Evolutionary conservation across 257 asterid genomes (phyloP), one percentile per base, ranked within the genome.

Genomic region (Nyctanthes arbortristis): DNA sequence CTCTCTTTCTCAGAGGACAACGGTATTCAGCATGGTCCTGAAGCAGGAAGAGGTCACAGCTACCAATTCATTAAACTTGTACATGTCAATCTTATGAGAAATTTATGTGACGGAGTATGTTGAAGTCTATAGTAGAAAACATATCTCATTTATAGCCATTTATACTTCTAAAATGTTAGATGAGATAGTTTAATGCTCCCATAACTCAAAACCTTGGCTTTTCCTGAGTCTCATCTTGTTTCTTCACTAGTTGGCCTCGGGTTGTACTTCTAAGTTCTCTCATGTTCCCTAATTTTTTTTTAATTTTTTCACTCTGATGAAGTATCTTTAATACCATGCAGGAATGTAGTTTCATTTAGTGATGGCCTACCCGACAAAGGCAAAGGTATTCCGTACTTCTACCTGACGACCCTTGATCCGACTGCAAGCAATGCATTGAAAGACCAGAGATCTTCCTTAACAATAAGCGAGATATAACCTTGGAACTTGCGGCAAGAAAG

Each of bases 331-430:
- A 25, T 73, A 9, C 11, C 55, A 28, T 78, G 75, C 83, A 92
- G 96, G 78, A 92, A 92, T 68, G 98, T 92, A 66, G 98, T 74
- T 61, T 92, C 98, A n/a, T 92, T 86, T 67, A 92, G 98, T 64
- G 98, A 92, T 78, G 98, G 98, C 31, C 75, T 73, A 56, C 93
- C 96, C 1, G 85, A 75, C 52, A 73, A 89, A 65, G 91, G 97
- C n/a, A 82, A 69, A 59, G 98, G 98, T 39, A 67, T 87, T 65
- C 98, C 98, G 5, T 92, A 86, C 78, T 92, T 92, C 82, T 92
- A 92, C 77, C 79, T 92, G 68, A 92, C 98, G 2, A 73, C 85
- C 25, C 96, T 92, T 16, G 98, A 92, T 73, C 98, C 98, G 12
- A 89, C 97, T 5, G 98, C 98, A 28, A 78, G 84, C 5, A 72